Evolutionary conservation across 129 eudicot genomes (phyloP).

Genomic region (Smallanthus sonchifolius): DNA sequence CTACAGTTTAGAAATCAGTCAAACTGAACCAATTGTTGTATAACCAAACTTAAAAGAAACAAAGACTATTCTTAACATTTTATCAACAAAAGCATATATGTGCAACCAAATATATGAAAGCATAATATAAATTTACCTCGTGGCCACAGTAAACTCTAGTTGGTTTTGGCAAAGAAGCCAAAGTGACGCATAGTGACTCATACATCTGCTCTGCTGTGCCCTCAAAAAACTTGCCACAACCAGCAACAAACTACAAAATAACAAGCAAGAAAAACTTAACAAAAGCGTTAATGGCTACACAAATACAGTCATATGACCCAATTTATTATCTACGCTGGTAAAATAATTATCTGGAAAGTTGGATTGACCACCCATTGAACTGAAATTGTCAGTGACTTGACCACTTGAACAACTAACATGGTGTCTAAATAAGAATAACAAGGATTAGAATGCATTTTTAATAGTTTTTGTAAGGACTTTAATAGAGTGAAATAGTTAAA

Average conservation of each 20-base stretch:
- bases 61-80: background rate
- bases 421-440: background rate
- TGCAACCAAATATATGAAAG: background rate
- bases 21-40: background rate
- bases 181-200: slow-evolving; percentile 75
- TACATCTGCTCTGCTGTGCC: slow-evolving; percentile 95
- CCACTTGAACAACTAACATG: background rate
- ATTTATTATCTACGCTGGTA: background rate
- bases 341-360: background rate
- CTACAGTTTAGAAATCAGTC: background rate
- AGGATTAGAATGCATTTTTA: background rate
- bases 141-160: slow-evolving; percentile 87
- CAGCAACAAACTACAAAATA: slow-evolving; percentile 72
- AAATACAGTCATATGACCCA: background rate
- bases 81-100: background rate
- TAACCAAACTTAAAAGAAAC: background rate
- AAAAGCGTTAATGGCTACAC: background rate
- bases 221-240: slow-evolving; percentile 95
- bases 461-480: background rate
- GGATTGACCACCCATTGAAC: no score
- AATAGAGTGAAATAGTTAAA: background rate
- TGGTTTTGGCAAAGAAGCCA: slow-evolving; percentile 82
- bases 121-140: slow-evolving; percentile 52
- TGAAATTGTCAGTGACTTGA: background rate
- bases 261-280: background rate